Base-by-base conservation (phyloP, 2,329 filamentous ascomycete species). In the Aspergillus spinulosporus region DNA sequence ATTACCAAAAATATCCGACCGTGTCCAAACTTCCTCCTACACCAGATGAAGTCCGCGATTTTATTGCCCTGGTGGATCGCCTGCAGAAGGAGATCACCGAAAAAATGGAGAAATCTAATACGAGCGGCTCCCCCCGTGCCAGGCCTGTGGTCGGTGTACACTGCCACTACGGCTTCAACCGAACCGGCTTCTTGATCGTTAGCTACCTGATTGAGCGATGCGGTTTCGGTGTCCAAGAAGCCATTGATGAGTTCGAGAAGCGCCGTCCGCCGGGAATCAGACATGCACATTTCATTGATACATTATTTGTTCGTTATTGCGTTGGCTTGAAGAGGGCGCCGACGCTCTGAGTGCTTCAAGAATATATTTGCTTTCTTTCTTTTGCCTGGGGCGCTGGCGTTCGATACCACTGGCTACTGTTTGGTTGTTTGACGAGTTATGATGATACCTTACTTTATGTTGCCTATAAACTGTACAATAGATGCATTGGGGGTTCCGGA, bases 151-250 rank as follows among this genome's bases (percentile, higher is more conserved):
- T 96, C 50, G 92, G 88, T 2, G 90, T 96, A 0, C 93, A 97
- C 71, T 97, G 93, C 67, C 93, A 97, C 68, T 97, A 97, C 65
- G 93, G 93, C 0, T 97, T 95, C 76, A 97, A 97, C 71, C 84
- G 92, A 21, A 97, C 93, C 0, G 93, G 93, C 0, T 96, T 93
- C 71, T 89, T 97, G 68, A 85, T 97, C 49, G 88, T 90, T 32
- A 91, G 87, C 67, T 97, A 97, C 68, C 78, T 97, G n/a, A 87
- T 97, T 11, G 92, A 97, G 76, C 80, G 85, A 46, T 83, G 88
- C 63, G 86, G 84, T 0, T 92, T 84, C 66, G 78, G 77, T 21
- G 83, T 96, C 1, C 83, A 89, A 65, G 85, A 88, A 53, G 93
- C 93, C 1, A 86, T 97, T 58, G 85, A 90, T 51, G 82, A 86